phyloP scores from a whole-genome alignment of 768 basidiomycete species.

The Panellus pusillus region DNA sequence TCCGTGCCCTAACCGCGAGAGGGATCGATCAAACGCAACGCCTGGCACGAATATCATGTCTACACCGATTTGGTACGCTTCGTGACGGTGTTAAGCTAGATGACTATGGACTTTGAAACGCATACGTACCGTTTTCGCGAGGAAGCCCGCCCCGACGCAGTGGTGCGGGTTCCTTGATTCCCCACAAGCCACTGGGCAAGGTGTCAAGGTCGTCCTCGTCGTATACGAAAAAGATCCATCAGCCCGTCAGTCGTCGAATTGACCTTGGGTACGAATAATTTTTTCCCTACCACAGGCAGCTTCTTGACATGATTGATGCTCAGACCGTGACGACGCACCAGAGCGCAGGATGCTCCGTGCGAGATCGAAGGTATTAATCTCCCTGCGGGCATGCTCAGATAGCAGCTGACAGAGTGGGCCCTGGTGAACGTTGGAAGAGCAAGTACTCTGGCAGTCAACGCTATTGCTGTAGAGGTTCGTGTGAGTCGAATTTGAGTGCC shows the following conservation, averaged over 20 bases:
- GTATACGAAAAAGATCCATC: constrained; percentile 70
- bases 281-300: constrained; percentile 48
- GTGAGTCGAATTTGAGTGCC: not conserved
- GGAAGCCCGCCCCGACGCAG: constrained; percentile 38
- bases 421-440: constrained; percentile 50
- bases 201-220: constrained; percentile 55
- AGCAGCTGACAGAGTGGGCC: constrained; percentile 63
- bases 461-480: constrained; percentile 37
- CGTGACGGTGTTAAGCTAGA: constrained; percentile 5
- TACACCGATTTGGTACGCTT: constrained; percentile 42
- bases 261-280: constrained; percentile 70
- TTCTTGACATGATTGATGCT: not conserved
- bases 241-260: constrained; percentile 37
- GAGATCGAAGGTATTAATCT: constrained; percentile 59
- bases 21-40: constrained; percentile 70
- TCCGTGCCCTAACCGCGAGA: constrained; percentile 76
- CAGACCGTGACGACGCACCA: constrained; percentile 39
- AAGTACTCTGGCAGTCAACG: constrained; percentile 49
- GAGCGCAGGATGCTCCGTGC: constrained; percentile 51
- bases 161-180: constrained; percentile 65
- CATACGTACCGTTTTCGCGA: constrained; percentile 54
- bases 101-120: not conserved
- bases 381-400: constrained; percentile 78
- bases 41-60: constrained; percentile 73
- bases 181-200: constrained; percentile 68